A percentile compares a stretch with the other conserved stretches of the same genome.
phyloP scores from a whole-genome alignment of 129 eudicot genomes.

The Pittosporum tobira region DNA sequence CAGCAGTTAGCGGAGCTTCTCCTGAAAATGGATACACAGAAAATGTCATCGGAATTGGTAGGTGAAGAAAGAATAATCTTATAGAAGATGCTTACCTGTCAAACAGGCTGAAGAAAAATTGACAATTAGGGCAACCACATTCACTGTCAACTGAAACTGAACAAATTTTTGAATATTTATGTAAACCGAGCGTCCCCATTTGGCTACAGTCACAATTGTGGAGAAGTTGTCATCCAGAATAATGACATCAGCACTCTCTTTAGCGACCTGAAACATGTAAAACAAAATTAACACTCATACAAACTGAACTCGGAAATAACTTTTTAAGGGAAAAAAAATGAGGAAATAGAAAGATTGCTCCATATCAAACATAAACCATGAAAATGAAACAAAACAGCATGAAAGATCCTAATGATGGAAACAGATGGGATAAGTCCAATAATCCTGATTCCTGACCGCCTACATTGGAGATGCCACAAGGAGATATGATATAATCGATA shows the following conservation, averaged over 20 bases:
- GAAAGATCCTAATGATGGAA: background rate
- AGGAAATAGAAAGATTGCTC: background rate
- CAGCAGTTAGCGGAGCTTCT: slow-evolving; percentile 86
- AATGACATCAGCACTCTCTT: slow-evolving; percentile 97
- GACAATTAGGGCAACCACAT: slow-evolving; percentile 79
- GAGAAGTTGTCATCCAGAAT: slow-evolving; percentile 89
- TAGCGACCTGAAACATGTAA: slow-evolving; percentile 61
- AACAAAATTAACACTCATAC: too few relatives aligned
- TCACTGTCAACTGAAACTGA: slow-evolving; percentile 92
- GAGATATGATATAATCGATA: too few relatives aligned
- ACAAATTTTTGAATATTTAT: slow-evolving; percentile 94
- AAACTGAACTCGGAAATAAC: too few relatives aligned
- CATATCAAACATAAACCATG: slow-evolving; percentile 4
- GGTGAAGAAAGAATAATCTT: background rate
- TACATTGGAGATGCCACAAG: background rate
- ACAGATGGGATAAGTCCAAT: background rate
- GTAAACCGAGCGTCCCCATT: slow-evolving; percentile 97
- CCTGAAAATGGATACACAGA: slow-evolving; percentile 36
- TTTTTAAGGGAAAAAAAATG: background rate
- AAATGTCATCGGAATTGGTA: background rate
- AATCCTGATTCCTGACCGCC: background rate
- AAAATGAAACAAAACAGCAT: background rate
- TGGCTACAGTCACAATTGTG: slow-evolving; percentile 86
- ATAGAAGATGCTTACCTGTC: slow-evolving; percentile 55
- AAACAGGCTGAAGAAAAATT: slow-evolving; percentile 92